Conservation (phyloP, 257 asterid species). For the Oldenlandia corymbosa region DNA sequence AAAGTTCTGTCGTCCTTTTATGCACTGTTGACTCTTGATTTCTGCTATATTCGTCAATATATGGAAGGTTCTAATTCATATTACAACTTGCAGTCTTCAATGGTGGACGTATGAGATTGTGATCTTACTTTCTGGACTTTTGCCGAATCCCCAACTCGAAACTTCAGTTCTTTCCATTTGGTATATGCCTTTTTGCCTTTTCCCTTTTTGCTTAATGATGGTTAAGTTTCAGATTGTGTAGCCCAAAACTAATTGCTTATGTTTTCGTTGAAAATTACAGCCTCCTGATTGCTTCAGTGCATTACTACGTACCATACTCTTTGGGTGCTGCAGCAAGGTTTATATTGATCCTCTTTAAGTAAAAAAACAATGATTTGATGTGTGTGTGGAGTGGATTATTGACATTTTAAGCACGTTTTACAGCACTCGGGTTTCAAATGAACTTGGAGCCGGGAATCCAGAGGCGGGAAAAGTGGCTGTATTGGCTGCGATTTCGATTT, state of each 20-base stretch:
- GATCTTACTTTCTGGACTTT: conserved; percentile 49
- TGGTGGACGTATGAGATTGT: conserved; percentile 55
- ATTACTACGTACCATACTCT: conserved; percentile 53
- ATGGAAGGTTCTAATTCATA: neutral
- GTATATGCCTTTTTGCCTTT: conserved; percentile 14
- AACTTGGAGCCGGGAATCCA: conserved; percentile 48
- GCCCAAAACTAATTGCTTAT: neutral
- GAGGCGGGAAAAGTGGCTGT: conserved; percentile 38
- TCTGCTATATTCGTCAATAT: too few species aligned
- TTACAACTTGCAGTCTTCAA: conserved; percentile 33
- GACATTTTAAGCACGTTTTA: too few species aligned
- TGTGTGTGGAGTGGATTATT: too few species aligned
- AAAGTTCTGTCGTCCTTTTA: neutral
- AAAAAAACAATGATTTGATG: too few species aligned
- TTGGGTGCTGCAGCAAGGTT: conserved; percentile 64
- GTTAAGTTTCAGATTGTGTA: neutral
- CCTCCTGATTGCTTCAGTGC: conserved; percentile 43
- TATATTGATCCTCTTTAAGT: conserved; percentile 7
- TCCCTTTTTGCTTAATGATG: neutral
- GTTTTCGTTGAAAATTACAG: conserved; percentile 29
- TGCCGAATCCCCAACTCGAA: conserved; percentile 58
- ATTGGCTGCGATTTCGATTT: conserved; percentile 35
- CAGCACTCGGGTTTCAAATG: conserved; percentile 58
- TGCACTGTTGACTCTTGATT: neutral
- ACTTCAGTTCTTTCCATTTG: conserved; percentile 53